Evolutionary conservation across 2,329 filamentous ascomycete genomes (phyloP), one percentile per base, ranked within the genome.

Genomic region (Aspergillus novoparasiticus): DNA sequence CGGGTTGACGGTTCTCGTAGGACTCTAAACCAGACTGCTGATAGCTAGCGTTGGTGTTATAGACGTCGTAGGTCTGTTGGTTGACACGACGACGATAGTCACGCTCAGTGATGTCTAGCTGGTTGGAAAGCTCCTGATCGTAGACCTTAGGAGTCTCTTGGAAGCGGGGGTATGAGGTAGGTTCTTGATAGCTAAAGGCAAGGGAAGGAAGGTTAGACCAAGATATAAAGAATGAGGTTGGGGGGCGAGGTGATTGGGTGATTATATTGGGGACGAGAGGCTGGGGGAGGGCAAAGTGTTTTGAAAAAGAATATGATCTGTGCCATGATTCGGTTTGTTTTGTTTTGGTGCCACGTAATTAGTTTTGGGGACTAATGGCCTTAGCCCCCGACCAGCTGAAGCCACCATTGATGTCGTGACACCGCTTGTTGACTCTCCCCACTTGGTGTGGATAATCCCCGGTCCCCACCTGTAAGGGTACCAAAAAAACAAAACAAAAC

Each of bases 21-120:
- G 67, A 67, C 26, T 68, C 65, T 65, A 66, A 62, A 46, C 53
- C 12, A 21, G 66, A 59, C 45, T 54, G 60, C 58, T 64, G 64
- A 59, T 58, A 61, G 53, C 59, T 65, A 60, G 62, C 59, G 56
- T 68, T 63, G 26, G 71, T 62, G 66, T 66, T 57, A 72, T 81
- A 76, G 67, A 80, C 75, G 73, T 82, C 81, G 78, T 83, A 84
- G 69, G 81, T 82, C 66, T 84, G 85, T 9, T 41, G 16, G 68
- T 84, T 78, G 68, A 81, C 82, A 70, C 82, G 84, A 86, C 88
- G 79, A 86, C 87, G 82, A 86, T 91, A 83, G 86, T 90, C 82
- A 86, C 87, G 82, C 69, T 84, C 82, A 74, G 83, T 82, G 68
- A 82, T 71, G 74, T 85, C 83, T 71, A 85, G 77, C 71, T 85